These are phyloP conservation scores for Cichorium intybus DNA, from an alignment of 140 eudicot genomes.

Conservation along the genomic window DNA sequence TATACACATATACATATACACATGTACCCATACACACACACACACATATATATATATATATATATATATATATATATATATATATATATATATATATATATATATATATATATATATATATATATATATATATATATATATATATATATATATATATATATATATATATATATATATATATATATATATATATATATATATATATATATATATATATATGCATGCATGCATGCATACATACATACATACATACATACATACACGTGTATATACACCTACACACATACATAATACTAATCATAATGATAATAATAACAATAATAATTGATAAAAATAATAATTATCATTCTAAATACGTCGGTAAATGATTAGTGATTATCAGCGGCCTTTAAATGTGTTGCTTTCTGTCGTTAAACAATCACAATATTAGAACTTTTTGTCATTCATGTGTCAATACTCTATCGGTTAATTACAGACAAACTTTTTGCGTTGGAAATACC, in stretches of 20 bases:
- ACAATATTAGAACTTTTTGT: no score
- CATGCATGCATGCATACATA: neutral
- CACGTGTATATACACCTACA: neutral
- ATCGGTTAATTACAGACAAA: no score
- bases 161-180: neutral
- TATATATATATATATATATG: neutral
- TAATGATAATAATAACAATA: no score
- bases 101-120: slow-evolving; percentile 4
- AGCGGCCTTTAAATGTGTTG: no score
- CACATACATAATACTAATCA: neutral
- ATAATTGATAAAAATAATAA: no score
- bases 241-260: neutral
- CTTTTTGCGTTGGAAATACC: no score
- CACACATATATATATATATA: neutral
- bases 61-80: neutral
- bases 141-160: neutral
- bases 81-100: no score
- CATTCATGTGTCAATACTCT: no score
- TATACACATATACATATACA: neutral
- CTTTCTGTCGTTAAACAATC: no score
- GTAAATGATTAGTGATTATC: no score
- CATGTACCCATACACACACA: neutral
- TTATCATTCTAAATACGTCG: no score
- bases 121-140: slow-evolving; percentile 7
- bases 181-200: neutral